Conservation (phyloP, 306 rosid species). For the Pyrus betulifolia region DNA sequence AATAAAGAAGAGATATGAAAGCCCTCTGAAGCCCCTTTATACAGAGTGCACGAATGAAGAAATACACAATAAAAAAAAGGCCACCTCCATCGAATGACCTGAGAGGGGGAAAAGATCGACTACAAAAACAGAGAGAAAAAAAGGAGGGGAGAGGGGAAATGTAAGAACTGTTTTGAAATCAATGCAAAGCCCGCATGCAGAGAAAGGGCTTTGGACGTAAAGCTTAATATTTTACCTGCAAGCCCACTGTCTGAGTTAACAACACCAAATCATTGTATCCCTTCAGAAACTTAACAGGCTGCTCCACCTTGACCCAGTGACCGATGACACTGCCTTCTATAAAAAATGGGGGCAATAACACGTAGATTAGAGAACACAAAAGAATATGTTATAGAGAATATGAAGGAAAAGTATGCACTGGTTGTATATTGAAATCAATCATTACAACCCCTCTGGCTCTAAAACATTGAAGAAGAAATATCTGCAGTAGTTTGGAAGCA, state of each 20-base stretch:
- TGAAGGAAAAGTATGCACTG: background rate
- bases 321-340: conserved; percentile 67
- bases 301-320: conserved; percentile 68
- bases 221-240: conserved; percentile 54
- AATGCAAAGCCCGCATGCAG: background rate
- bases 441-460: background rate
- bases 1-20: too few species aligned
- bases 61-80: too few species aligned
- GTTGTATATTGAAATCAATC: background rate
- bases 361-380: background rate
- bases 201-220: background rate
- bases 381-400: background rate
- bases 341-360: conserved; percentile 23
- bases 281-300: conserved; percentile 61
- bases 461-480: background rate
- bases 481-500: background rate
- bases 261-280: conserved; percentile 74
- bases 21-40: too few species aligned
- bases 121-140: too few species aligned
- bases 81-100: too few species aligned
- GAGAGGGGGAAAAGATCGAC: too few species aligned
- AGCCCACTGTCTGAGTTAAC: conserved; percentile 75
- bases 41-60: too few species aligned
- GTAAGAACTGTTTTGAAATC: background rate
- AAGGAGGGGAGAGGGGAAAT: background rate